phyloP scores from a whole-genome alignment of 1,139 yeast species.

The Suhomyces bolitotheri region DNA sequence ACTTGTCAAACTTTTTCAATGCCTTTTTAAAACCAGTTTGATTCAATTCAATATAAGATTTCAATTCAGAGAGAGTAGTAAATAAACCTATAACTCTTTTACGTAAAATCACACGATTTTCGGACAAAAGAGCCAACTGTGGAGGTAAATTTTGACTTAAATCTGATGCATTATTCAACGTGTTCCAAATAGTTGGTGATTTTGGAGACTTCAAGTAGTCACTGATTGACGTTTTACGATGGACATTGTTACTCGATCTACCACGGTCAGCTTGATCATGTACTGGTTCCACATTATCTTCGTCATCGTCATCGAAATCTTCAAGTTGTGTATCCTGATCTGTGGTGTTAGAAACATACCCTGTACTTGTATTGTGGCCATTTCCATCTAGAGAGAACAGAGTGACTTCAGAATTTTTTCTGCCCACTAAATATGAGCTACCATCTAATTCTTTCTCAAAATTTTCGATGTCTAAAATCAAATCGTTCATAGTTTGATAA shows the following conservation, averaged over 20 bases:
- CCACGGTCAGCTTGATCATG: conserved; percentile 7
- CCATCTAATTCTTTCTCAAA: conserved; percentile 38
- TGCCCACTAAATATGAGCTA: conserved; percentile 5
- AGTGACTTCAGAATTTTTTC: conserved; percentile 11
- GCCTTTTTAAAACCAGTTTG: conserved; percentile 69
- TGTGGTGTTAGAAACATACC: conserved; percentile 23
- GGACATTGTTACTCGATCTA: conserved; percentile 2
- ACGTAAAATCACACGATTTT: conserved; percentile 52
- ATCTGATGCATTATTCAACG: conserved; percentile 21
- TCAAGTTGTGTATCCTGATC: conserved; percentile 37
- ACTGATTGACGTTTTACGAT: conserved; percentile 34
- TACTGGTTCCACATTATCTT: conserved; percentile 16
- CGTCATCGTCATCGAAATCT: conserved; percentile 31
- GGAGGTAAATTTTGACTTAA: conserved; percentile 32
- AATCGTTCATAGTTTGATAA: conserved; percentile 49
- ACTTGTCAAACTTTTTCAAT: conserved; percentile 68
- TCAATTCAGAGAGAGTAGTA: conserved; percentile 63
- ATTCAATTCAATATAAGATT: conserved; percentile 65
- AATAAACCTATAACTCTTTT: conserved; percentile 57
- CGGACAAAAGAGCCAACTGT: conserved; percentile 41
- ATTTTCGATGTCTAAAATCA: conserved; percentile 51
- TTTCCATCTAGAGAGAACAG: conserved; percentile 11
- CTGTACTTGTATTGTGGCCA: conserved; percentile 19
- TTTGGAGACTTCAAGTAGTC: conserved; percentile 42
- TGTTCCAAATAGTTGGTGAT: conserved; percentile 38